Base-by-base conservation (phyloP, 805 yeast genomes). In the Ogataea chonburiensis region DNA sequence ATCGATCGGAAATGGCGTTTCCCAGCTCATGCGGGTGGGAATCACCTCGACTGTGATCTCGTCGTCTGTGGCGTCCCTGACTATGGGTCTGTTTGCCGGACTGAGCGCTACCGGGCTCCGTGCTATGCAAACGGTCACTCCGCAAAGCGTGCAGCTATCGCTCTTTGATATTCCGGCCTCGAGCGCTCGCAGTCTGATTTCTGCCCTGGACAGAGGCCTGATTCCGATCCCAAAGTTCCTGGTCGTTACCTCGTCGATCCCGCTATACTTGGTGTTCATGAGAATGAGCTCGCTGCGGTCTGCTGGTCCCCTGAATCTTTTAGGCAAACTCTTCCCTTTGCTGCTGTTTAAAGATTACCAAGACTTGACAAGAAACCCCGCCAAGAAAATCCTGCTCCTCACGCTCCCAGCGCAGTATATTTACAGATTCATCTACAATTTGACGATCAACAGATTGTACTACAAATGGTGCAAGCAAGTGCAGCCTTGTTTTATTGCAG, bases 401-500 rank as follows among this genome's bases (percentile, higher is more conserved):
- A 33, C 50, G 4, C 28, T 45, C 5, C 48, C 52, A 3, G 18
- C 32, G 32, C 57, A 45, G 17, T 43, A 32, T 29, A 12, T 41
- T 4, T 55, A 44, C 45, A 52, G 34, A 25, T 16, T 40, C 1
- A n/a, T 27, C 44, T 56, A 43, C 58, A 58, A 34, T 40, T 21
- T 44, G 37, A 36, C 60, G 29, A 27, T 55, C 41, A 66, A 68
- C 42, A 50, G 65, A 25, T 8, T 56, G 3, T 66, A 67, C 44
- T 67, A 63, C 38, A 50, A 51, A 12, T 59, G 63, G 63, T 52
- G 58, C 22, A 49, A 49, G 25, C 42, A 45, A 11, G 51, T 55
- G 1, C 66, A 59, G 33, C 67, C 68, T 1, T 57, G 56, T 37
- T 63, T 63, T 32, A 45, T 60, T 29, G 62, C 65, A 13, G 66